Evolutionary conservation across 306 rosid species (phyloP).

Genomic region (Crotalaria pallida): DNA sequence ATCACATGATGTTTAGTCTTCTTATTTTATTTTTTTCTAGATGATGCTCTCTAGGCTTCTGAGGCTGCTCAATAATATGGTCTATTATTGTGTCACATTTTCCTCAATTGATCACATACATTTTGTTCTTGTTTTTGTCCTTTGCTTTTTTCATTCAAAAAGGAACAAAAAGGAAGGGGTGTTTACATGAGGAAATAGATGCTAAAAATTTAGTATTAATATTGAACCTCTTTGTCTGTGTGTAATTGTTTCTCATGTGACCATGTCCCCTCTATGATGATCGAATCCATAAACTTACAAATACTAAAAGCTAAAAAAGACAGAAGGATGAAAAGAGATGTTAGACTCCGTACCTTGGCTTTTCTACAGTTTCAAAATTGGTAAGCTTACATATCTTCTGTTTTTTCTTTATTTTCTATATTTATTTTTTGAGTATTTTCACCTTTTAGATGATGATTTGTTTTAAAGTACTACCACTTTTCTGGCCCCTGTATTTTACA

Average conservation of each 20-base stretch:
- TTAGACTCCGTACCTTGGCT: neutral
- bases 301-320: neutral
- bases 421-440: neutral
- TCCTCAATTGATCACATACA: neutral
- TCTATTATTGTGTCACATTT: neutral
- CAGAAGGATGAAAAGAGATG: neutral
- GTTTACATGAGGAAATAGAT: neutral
- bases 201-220: slow-evolving; percentile 1
- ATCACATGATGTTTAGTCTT: no score
- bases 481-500: neutral
- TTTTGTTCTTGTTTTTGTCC: neutral
- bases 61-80: neutral
- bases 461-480: neutral
- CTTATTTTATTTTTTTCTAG: no score
- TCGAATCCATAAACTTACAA: slow-evolving; percentile 7
- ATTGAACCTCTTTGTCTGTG: neutral
- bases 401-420: neutral
- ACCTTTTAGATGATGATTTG: slow-evolving; percentile 21
- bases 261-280: slow-evolving; percentile 3
- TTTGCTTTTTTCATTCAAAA: neutral
- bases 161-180: neutral
- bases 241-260: neutral
- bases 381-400: neutral
- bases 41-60: neutral
- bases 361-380: slow-evolving; percentile 3